Percentiles rank a stretch among this genome's conserved stretches.
Evolutionary conservation across 352 stramenopile genomes (phyloP).

Genomic region (Pythium insidiosum): DNA sequence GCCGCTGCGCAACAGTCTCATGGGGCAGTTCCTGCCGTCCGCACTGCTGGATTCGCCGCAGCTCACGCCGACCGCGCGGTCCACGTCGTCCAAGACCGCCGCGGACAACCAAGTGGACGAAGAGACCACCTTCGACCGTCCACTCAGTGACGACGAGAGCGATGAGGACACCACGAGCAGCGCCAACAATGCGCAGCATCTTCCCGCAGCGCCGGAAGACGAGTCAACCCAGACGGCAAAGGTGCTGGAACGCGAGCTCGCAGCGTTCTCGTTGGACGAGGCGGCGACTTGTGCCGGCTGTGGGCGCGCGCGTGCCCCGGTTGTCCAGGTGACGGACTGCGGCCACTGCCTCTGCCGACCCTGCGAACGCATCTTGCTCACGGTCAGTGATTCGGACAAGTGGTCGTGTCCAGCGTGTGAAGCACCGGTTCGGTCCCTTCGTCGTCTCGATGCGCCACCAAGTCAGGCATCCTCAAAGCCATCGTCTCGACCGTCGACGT

Average conservation of each 20-base stretch:
- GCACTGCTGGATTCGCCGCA: conserved; percentile 75
- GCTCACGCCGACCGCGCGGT: conserved; percentile 48
- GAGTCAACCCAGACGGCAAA: background rate
- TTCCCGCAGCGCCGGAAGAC: no score
- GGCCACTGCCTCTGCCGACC: conserved; percentile 13
- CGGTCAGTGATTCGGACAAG: conserved; percentile 1
- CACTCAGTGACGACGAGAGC: conserved; percentile 17
- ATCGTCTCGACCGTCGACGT: conserved; percentile 13
- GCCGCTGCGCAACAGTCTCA: conserved; percentile 56
- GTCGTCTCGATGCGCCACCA: background rate
- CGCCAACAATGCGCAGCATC: background rate
- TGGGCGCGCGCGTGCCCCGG: conserved; percentile 3
- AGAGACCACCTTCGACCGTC: conserved; percentile 17
- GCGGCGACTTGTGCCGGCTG: conserved; percentile 4
- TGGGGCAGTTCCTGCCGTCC: conserved; percentile 75
- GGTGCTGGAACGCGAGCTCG: conserved; percentile 8
- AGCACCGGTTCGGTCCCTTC: background rate
- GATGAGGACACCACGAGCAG: background rate
- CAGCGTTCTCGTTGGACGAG: conserved; percentile 7
- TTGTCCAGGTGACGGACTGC: conserved; percentile 14
- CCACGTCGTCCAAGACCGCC: conserved; percentile 15
- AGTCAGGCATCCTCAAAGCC: no score
- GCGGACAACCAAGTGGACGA: conserved; percentile 14
- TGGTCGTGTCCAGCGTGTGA: conserved; percentile 9
- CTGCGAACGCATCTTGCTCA: conserved; percentile 6